A percentile compares a stretch with the other conserved stretches of the same genome.
Evolutionary conservation across 805 yeast genomes (phyloP).

Genomic region (Cyberlindnera maclurae): DNA sequence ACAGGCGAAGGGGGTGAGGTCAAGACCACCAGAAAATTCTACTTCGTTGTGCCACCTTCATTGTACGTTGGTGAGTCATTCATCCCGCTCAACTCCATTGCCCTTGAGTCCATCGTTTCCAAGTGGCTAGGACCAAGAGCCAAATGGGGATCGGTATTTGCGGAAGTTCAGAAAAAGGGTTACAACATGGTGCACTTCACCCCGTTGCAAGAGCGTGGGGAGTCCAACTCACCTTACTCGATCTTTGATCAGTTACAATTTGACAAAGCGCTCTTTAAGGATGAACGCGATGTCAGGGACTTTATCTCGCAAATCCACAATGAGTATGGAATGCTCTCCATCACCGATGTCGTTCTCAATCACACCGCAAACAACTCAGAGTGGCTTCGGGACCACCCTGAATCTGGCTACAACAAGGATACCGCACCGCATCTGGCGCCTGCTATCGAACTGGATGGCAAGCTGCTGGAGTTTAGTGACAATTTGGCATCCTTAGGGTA

Average conservation of each 20-base stretch:
- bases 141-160: conserved; percentile 64
- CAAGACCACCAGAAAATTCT: conserved; percentile 50
- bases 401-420: conserved; percentile 74
- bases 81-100: conserved; percentile 69
- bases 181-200: conserved; percentile 96
- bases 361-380: conserved; percentile 88
- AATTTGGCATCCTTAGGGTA: conserved; percentile 50
- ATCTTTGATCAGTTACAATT: conserved; percentile 77
- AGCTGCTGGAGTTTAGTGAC: conserved; percentile 58
- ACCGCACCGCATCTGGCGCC: conserved; percentile 87
- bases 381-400: conserved; percentile 86
- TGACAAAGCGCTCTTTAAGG: conserved; percentile 59
- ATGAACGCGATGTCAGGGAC: conserved; percentile 43
- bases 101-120: conserved; percentile 78
- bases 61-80: conserved; percentile 47
- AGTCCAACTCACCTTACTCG: conserved; percentile 88
- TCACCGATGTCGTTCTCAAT: conserved; percentile 91
- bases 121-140: conserved; percentile 77
- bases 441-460: conserved; percentile 77
- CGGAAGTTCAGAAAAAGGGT: conserved; percentile 59
- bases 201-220: conserved; percentile 86
- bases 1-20: conserved; percentile 28
- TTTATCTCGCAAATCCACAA: conserved; percentile 45
- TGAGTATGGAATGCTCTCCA: conserved; percentile 57
- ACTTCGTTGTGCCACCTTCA: conserved; percentile 77